Evolutionary conservation across 164 flowering plant genomes (phyloP), one percentile per base, ranked within the genome.

Genomic region (Malania oleifera): DNA sequence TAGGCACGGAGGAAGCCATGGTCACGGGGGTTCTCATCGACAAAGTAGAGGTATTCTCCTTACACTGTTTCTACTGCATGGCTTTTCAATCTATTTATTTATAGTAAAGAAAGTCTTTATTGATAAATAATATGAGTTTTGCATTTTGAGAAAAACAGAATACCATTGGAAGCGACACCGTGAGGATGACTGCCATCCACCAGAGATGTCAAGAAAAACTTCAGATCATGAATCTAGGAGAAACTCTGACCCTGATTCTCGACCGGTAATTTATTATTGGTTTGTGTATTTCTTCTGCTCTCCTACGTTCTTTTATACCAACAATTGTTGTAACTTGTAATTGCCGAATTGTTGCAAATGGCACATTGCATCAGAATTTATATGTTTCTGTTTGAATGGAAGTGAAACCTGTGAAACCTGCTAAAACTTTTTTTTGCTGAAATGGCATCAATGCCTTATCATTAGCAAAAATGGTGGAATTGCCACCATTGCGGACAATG

Each of bases 181-280:
- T 44, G 98, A 93, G 11, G 96, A 89, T 75, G 98, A 92, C 35
- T 84, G 82, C 35, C 79, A 67, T 46, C 73, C 75, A 27, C 75
- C 78, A 58, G 95, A 81, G 41, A 66, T 73, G 56, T 70, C 84
- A 6, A 87, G 78, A 70, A 84, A 90, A 75, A 75, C 26, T 28
- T 61, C 77, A 1, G 95, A 82, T 40, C 53, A 72, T 47, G 93
- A 83, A 17, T 73, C 84, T 6, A 66, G 83, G 34, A 77, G 82
- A 73, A 73, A 72, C 48, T 73, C 86, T 50, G 91, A 87, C 67
- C 84, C 63, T 48, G 97, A 89, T 19, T 73, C 96, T 24, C 76
- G 98, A 80, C 96, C 87, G 69, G 98, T 93, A 83, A 67, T 9
- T n/a, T n/a, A n/a, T 26, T 23, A 57, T 23, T 14, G 6, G 1